Percentiles rank a stretch among this genome's conserved stretches.
Evolutionary conservation across 306 rosid species (phyloP).

Genomic region (Fragaria nilgerrensis): DNA sequence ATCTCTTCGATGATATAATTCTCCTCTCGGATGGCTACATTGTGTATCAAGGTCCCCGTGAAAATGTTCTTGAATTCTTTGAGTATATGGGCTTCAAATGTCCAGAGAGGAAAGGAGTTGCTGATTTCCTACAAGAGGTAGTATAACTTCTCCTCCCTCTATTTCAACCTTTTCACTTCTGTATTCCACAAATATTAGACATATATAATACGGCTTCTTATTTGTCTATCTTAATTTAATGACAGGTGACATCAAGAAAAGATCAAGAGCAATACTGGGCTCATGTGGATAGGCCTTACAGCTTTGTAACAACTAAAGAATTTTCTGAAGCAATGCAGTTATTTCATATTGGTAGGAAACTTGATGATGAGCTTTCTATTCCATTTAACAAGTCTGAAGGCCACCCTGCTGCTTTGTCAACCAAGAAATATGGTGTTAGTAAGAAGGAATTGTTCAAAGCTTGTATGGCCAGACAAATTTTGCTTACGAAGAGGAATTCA

Average conservation of each 20-base stretch:
- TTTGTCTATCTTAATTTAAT: neutral
- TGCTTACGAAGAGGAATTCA: conserved; percentile 41
- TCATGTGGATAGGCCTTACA: conserved; percentile 23
- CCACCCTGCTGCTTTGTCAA: conserved; percentile 41
- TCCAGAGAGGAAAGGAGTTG: conserved; percentile 52
- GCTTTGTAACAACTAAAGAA: conserved; percentile 31
- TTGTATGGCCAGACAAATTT: conserved; percentile 35
- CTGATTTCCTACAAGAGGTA: conserved; percentile 52
- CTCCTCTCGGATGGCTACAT: conserved; percentile 45
- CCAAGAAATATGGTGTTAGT: conserved; percentile 40
- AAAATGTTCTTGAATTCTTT: conserved; percentile 44
- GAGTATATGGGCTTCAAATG: conserved; percentile 44
- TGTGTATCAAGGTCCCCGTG: conserved; percentile 48
- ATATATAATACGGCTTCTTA: neutral
- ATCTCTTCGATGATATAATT: conserved; percentile 44
- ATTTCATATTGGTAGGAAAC: conserved; percentile 34
- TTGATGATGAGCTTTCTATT: conserved; percentile 39
- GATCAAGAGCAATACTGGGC: conserved; percentile 52
- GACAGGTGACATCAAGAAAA: conserved; percentile 44
- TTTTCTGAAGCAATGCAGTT: conserved; percentile 45
- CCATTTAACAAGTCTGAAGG: conserved; percentile 40
- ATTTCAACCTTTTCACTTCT: neutral
- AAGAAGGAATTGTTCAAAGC: conserved; percentile 47
- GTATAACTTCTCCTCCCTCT: neutral
- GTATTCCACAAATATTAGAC: conserved; percentile 5